These are phyloP conservation scores for Spizellomyces punctatus DNA, from an alignment of 192 early-diverging fungal genomes.

Conservation along the genomic window DNA sequence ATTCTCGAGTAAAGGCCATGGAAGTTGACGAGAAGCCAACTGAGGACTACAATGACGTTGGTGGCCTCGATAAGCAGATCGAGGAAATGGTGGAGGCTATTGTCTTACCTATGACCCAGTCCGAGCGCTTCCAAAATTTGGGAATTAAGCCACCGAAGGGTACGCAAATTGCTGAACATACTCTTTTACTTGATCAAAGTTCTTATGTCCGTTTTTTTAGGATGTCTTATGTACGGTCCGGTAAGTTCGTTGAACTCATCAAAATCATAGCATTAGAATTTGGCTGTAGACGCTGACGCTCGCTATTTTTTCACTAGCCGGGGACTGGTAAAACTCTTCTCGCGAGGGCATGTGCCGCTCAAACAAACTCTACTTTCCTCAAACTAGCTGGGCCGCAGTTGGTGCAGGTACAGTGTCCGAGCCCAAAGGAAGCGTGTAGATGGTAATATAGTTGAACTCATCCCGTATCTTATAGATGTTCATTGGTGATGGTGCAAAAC, in stretches of 20 bases:
- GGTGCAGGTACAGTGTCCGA: conserved; percentile 63
- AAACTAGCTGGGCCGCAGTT: conserved; percentile 97
- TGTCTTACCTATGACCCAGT: conserved; percentile 95
- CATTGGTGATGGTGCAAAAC: conserved; percentile 54
- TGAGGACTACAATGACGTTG: conserved; percentile 95
- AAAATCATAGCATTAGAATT: too few relatives aligned
- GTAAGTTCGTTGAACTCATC: background rate
- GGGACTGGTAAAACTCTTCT: conserved; percentile 97
- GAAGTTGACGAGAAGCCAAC: conserved; percentile 99
- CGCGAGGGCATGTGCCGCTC: conserved; percentile 97
- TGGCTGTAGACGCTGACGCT: background rate
- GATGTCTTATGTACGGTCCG: conserved; percentile 91
- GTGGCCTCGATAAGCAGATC: conserved; percentile 95
- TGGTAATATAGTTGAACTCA: too few relatives aligned
- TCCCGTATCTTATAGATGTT: conserved; percentile 41
- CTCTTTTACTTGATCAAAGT: background rate
- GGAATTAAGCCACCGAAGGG: conserved; percentile 99
- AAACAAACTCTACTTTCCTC: conserved; percentile 92
- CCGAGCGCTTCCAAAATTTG: conserved; percentile 90
- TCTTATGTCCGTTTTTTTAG: background rate
- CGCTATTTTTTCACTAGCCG: conserved; percentile 47
- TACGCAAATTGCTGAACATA: conserved; percentile 27
- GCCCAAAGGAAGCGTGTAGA: too few relatives aligned
- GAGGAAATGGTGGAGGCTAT: conserved; percentile 97
- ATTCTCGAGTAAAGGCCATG: conserved; percentile 98